Evolutionary conservation across 2,329 filamentous ascomycete species (phyloP).

Genomic region (Aspergillus novofumigatus): DNA sequence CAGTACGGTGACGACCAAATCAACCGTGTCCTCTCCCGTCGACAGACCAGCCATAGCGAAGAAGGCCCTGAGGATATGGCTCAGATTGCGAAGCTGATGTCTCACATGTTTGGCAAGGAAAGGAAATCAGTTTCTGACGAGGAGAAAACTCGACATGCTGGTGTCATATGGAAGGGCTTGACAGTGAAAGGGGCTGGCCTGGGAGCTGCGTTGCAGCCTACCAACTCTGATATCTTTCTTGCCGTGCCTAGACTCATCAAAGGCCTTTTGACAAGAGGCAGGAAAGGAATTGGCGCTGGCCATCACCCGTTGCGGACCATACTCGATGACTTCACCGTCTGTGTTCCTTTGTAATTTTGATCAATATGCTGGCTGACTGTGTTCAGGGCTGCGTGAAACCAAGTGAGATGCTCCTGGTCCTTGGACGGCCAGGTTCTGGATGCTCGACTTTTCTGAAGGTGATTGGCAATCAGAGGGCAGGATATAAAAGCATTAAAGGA

Average conservation of each 20-base stretch:
- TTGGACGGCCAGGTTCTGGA: slow-evolving; percentile 40
- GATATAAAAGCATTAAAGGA: slow-evolving; percentile 58
- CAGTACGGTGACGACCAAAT: slow-evolving; percentile 15
- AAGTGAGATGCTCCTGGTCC: slow-evolving; percentile 38
- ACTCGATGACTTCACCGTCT: slow-evolving; percentile 56
- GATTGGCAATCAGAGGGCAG: slow-evolving; percentile 62
- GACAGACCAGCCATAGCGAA: slow-evolving; percentile 20
- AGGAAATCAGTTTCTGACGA: slow-evolving; percentile 64
- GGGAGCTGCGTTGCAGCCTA: slow-evolving; percentile 58
- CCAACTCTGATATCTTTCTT: slow-evolving; percentile 54
- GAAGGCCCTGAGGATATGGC: slow-evolving; percentile 26
- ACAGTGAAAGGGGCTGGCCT: slow-evolving; percentile 68
- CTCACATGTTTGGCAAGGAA: slow-evolving; percentile 64
- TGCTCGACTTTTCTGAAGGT: slow-evolving; percentile 86
- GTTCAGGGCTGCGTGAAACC: slow-evolving; percentile 38
- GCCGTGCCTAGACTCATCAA: slow-evolving; percentile 46
- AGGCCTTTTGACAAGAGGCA: slow-evolving; percentile 37
- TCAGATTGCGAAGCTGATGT: slow-evolving; percentile 51
- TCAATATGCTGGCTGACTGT: not conserved
- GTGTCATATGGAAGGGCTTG: slow-evolving; percentile 65
- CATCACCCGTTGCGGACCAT: slow-evolving; percentile 60
- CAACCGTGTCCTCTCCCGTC: slow-evolving; percentile 20
- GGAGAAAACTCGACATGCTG: slow-evolving; percentile 64
- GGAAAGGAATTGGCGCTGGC: slow-evolving; percentile 23
- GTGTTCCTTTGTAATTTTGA: not conserved